A percentile compares a stretch with the other conserved stretches of the same genome.
Evolutionary conservation across 495 filamentous ascomycete species (phyloP).

Genomic region (Cetradonia linearis): DNA sequence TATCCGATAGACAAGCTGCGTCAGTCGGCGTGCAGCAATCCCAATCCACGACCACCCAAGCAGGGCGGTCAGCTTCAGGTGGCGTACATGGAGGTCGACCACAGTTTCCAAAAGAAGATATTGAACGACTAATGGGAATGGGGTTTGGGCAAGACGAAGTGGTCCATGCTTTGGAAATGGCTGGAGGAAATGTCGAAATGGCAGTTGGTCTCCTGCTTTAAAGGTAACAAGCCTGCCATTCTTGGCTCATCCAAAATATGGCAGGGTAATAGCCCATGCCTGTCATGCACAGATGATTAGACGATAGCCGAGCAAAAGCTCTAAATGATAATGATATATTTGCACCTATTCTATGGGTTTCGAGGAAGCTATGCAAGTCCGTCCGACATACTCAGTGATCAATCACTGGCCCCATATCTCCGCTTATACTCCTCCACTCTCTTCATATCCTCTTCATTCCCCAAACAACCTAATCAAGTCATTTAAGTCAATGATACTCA

Average conservation of each 20-base stretch:
- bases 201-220: slow-evolving; percentile 75
- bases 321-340: slow-evolving; percentile 2
- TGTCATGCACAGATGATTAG: background rate
- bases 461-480: slow-evolving; percentile 60
- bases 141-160: slow-evolving; percentile 72
- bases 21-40: slow-evolving; percentile 22
- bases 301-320: slow-evolving; percentile 2
- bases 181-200: slow-evolving; percentile 74
- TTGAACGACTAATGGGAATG: slow-evolving; percentile 64
- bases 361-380: background rate
- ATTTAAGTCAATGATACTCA: slow-evolving; percentile 49
- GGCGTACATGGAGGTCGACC: slow-evolving; percentile 5
- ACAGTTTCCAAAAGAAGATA: slow-evolving; percentile 48
- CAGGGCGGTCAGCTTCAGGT: slow-evolving; percentile 3
- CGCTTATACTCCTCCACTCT: slow-evolving; percentile 67
- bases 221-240: background rate
- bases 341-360: background rate
- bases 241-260: background rate
- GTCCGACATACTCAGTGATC: background rate
- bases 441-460: slow-evolving; percentile 52
- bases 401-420: slow-evolving; percentile 45
- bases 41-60: slow-evolving; percentile 13
- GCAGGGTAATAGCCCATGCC: background rate
- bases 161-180: slow-evolving; percentile 67
- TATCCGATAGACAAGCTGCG: slow-evolving; percentile 10